These are phyloP conservation scores for Beauveria rudraprayagi DNA, from an alignment of 2,329 filamentous ascomycete genomes.

Conservation along the genomic window DNA sequence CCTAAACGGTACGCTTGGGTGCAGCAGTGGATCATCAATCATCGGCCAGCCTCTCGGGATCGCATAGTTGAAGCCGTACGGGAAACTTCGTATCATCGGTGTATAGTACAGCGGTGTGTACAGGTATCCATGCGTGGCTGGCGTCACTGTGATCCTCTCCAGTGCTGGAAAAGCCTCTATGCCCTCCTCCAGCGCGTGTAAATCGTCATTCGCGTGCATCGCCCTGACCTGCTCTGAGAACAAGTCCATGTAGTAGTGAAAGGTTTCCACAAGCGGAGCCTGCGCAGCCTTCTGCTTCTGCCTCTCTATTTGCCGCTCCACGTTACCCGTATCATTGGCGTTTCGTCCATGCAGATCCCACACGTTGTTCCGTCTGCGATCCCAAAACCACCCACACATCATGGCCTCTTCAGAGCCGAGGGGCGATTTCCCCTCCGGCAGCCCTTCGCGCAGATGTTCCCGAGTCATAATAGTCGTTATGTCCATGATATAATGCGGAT, in stretches of 20 bases:
- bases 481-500: no score
- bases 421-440: no score
- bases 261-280: background rate
- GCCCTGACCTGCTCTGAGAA: background rate
- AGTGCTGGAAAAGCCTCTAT: constrained; percentile 28
- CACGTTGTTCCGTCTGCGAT: background rate
- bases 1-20: background rate
- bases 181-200: constrained; percentile 24
- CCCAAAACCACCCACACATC: background rate
- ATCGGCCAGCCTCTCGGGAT: constrained; percentile 5
- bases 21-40: no score
- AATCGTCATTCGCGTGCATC: constrained; percentile 15
- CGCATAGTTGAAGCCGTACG: background rate
- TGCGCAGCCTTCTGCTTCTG: background rate
- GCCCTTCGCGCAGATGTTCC: no score
- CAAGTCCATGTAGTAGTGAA: background rate
- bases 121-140: constrained; percentile 28
- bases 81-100: background rate
- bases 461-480: no score
- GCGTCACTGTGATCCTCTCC: constrained; percentile 29
- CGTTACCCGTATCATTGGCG: background rate
- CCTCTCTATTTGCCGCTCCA: background rate
- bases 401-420: background rate
- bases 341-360: background rate
- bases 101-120: constrained; percentile 27